These are phyloP conservation scores for Teunomyces pallodes DNA, from an alignment of 805 yeast genomes.

Conservation along the genomic window DNA sequence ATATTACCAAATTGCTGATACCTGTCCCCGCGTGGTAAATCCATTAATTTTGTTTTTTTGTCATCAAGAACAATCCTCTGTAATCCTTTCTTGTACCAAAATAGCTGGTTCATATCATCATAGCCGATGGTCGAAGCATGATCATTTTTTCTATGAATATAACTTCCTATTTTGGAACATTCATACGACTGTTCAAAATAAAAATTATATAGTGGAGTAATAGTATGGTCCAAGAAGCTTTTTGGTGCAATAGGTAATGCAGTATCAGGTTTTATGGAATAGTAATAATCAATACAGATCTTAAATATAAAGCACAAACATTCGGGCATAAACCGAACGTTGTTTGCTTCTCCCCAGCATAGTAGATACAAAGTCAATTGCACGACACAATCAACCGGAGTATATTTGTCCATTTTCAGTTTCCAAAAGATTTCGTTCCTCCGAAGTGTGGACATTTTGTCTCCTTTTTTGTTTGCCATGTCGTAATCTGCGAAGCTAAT, in stretches of 20 bases:
- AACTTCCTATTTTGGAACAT: conserved; percentile 48
- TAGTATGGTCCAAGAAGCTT: conserved; percentile 37
- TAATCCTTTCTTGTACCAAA: conserved; percentile 35
- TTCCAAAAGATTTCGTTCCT: too few relatives aligned
- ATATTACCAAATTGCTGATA: conserved; percentile 29
- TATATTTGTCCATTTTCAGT: conserved; percentile 33
- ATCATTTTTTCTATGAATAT: conserved; percentile 65
- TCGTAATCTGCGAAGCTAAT: too few relatives aligned
- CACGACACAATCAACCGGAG: conserved; percentile 54
- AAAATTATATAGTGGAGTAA: conserved; percentile 55
- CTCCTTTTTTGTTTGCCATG: too few relatives aligned
- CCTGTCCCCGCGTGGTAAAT: conserved; percentile 27
- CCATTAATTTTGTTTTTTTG: conserved; percentile 33
- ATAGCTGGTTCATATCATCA: conserved; percentile 52
- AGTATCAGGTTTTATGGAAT: conserved; percentile 15
- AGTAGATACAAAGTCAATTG: conserved; percentile 63
- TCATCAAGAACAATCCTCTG: conserved; percentile 21
- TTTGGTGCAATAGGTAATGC: conserved; percentile 4
- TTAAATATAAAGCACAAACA: conserved; percentile 34
- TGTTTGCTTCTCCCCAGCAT: conserved; percentile 80
- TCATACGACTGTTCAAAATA: conserved; percentile 67
- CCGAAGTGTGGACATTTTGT: too few relatives aligned
- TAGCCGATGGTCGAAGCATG: conserved; percentile 60
- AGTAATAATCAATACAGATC: conserved; percentile 22
- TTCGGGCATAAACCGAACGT: conserved; percentile 51